Conservation (phyloP, 371 early-diverging fungal genomes). For the Rhizopus sp. region DNA sequence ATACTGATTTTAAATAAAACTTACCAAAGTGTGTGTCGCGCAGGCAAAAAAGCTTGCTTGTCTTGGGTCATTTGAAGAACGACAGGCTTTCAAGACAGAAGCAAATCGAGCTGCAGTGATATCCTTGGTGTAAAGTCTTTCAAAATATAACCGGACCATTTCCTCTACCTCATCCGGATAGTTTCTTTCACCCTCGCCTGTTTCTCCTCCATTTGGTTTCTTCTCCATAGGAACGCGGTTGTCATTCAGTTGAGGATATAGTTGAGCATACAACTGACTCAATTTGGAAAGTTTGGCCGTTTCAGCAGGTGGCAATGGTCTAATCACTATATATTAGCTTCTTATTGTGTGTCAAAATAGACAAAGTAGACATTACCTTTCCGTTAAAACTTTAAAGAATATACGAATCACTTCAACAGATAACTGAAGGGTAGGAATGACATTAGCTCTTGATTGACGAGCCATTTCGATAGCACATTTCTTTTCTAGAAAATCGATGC, state of each 20-base stretch:
- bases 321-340: background rate
- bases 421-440: conserved; percentile 56
- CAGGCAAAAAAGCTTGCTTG: conserved; percentile 78
- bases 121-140: conserved; percentile 74
- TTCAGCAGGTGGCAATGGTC: conserved; percentile 37
- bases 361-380: conserved; percentile 37
- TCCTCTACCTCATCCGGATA: conserved; percentile 70
- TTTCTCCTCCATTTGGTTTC: conserved; percentile 9
- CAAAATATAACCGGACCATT: conserved; percentile 75
- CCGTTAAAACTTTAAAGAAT: conserved; percentile 68
- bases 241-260: conserved; percentile 31
- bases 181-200: conserved; percentile 19
- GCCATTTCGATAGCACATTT: conserved; percentile 63
- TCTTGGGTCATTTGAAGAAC: conserved; percentile 63
- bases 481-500: conserved; percentile 75
- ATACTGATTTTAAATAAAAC: background rate
- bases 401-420: conserved; percentile 69
- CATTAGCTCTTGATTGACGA: conserved; percentile 32
- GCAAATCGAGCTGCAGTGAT: conserved; percentile 71
- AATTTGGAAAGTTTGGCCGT: conserved; percentile 34
- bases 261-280: conserved; percentile 39
- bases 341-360: background rate
- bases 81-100: conserved; percentile 75
- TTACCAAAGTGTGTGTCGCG: conserved; percentile 78
- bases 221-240: conserved; percentile 11